These are phyloP conservation scores for Quercus gilva DNA, from an alignment of 306 rosid species.

Conservation along the genomic window DNA sequence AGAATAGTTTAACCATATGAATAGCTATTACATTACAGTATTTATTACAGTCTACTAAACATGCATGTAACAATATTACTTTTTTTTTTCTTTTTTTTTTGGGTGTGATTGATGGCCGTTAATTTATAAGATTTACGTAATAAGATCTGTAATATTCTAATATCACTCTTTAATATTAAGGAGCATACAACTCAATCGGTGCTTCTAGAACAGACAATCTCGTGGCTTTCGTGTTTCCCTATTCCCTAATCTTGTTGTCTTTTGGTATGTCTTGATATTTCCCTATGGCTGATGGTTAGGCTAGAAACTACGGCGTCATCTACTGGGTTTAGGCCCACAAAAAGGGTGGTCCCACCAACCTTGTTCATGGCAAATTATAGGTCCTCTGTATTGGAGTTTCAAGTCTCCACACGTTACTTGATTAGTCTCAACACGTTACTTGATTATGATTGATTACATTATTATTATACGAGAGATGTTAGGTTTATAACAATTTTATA, in stretches of 20 bases:
- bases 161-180: too few species aligned
- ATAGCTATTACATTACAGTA: accelerated
- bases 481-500: too few species aligned
- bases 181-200: too few species aligned
- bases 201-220: slow-evolving; percentile 35
- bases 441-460: neutral
- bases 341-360: neutral
- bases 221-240: slow-evolving; percentile 38
- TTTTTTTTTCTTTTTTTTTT: too few species aligned
- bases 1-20: too few species aligned
- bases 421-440: neutral
- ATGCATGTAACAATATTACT: too few species aligned
- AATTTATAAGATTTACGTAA: too few species aligned
- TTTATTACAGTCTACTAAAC: too few species aligned
- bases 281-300: neutral
- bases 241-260: neutral
- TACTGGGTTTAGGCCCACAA: neutral
- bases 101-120: too few species aligned
- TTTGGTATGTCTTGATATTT: neutral
- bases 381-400: neutral
- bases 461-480: too few species aligned
- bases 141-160: too few species aligned
- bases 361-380: neutral
- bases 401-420: neutral
- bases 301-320: neutral